Base-by-base conservation (phyloP, 2,329 filamentous ascomycete species). In the Cladosporium phlei region DNA sequence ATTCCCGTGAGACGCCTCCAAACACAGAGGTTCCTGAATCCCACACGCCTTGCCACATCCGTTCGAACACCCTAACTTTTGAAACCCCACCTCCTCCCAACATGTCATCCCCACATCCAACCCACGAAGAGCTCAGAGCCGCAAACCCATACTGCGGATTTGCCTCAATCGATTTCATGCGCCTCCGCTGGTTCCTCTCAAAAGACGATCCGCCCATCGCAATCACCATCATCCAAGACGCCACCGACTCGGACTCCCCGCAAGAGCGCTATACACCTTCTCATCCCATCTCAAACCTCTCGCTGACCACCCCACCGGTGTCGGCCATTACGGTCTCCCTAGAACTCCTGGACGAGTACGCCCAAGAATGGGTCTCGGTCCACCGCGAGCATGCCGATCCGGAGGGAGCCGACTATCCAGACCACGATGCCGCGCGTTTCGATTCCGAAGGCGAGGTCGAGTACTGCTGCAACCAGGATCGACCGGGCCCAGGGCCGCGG, bases 391-490 rank as follows among this genome's bases (percentile, higher is more conserved):
- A 40, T 12, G 38, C 38, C 14, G 24, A 29, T 8, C 38, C 25
- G 3, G 38, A 40, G 14, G n/a, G n/a, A n/a, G n/a, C n/a, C n/a
- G 25, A 30, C 7, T 38, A 20, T 9, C 34, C 34, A 38, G 21
- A 25, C 21, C 21, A 38, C 20, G 17, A 7, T 16, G 34, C 20
- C 21, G 38, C 29, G 17, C 38, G 16, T 5, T 40, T 30, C 17
- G 38, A 40, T 11, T 17, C 24, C 17, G 38, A 40, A 30, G 38
- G 25, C 14, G 5, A 9, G 10, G 27, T 40, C n/a, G 14, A n/a
- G 17, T 17, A 40, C 17, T 40, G 38, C 38, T 40, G 38, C 12
- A 17, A 21, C 25, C 38, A 40, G 24, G 25, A 40, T 20, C 24
- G 38, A 8, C 38, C 38, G 5, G 25, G 38, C 10, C 3, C 14